A percentile compares a stretch with the other conserved stretches of the same genome.
phyloP scores from a whole-genome alignment of 352 stramenopile genomes.

The Phytophthora capsici region DNA sequence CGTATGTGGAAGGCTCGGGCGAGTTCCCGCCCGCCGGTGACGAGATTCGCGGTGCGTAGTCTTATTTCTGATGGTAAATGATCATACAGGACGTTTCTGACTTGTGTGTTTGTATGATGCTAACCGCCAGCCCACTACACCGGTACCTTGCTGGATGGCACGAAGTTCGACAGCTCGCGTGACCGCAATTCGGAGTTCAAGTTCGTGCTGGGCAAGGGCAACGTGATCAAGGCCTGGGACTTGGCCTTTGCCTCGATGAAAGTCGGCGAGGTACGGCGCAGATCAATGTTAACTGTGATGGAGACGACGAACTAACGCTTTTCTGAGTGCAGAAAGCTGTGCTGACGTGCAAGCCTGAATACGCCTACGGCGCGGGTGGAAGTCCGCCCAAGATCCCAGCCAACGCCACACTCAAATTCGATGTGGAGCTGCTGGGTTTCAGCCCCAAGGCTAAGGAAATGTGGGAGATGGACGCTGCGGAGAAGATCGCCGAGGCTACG shows the following conservation, averaged over 20 bases:
- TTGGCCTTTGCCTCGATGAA: constrained; percentile 94
- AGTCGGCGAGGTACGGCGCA: constrained; percentile 83
- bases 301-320: constrained; percentile 9
- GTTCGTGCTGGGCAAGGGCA: constrained; percentile 89
- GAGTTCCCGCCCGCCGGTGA: constrained; percentile 80
- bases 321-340: constrained; percentile 80
- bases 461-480: constrained; percentile 90
- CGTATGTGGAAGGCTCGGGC: constrained; percentile 88
- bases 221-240: constrained; percentile 92
- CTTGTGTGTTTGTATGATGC: background rate
- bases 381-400: constrained; percentile 94
- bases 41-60: constrained; percentile 75
- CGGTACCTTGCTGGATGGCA: constrained; percentile 93
- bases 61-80: background rate
- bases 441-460: constrained; percentile 95
- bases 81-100: constrained; percentile 1
- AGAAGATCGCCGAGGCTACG: constrained; percentile 87
- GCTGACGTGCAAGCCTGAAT: constrained; percentile 92
- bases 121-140: constrained; percentile 93
- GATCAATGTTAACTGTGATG: background rate
- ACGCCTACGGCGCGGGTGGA: constrained; percentile 92
- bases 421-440: constrained; percentile 96
- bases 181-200: constrained; percentile 90
- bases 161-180: constrained; percentile 95
- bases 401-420: constrained; percentile 95